Base-by-base conservation (phyloP, 805 yeast species). In the Metschnikowia gruessii region DNA sequence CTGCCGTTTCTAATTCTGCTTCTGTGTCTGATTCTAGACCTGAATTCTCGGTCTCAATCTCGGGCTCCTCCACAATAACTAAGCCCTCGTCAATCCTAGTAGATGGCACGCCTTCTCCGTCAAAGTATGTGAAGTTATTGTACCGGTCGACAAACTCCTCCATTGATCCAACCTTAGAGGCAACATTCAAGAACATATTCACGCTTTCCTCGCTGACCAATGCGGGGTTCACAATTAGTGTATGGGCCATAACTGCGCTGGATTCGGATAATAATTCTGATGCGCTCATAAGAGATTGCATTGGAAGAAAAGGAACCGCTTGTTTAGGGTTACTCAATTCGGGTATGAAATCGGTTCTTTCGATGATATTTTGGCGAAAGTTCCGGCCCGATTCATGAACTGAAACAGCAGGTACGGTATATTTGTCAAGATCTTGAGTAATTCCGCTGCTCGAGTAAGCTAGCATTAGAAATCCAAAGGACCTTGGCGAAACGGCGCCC, bases 271-370 rank as follows among this genome's bases (percentile, higher is more conserved):
- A 45, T 1, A 87, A 65, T 50, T 81, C 75, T 18, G 55, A 49
- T 3, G 69, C 50, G 3, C 68, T 51, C 1, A 56, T 55, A 8
- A 86, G 59, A 8, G 70, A 69, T 0, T 70, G 55, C 1, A 80
- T 59, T 1, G 96, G 91, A 35, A 92, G 66, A 47, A 92, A 79
- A 2, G 97, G 97, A 2, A 89, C 79, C 12, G 69, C 57, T 24
- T 37, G 39, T 8, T 32, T 33, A 6, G 48, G 48, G 12, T 46
- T 43, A 4, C 42, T 43, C 9, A 37, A 18, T 11, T 39, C 37
- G 2, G 54, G 49, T 3, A 47, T 49, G 45, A 70, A 71, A 47
- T 76, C 75, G 11, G 68, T 67, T 51, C 70, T 69, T 8, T 66
- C 59, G 6, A 81, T 52, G 7, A 80, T 57, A 44, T 77, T 79